Evolutionary conservation across 441 rosid species (phyloP), one percentile per base, ranked within the genome.

Genomic region (Eruca vesicaria): DNA sequence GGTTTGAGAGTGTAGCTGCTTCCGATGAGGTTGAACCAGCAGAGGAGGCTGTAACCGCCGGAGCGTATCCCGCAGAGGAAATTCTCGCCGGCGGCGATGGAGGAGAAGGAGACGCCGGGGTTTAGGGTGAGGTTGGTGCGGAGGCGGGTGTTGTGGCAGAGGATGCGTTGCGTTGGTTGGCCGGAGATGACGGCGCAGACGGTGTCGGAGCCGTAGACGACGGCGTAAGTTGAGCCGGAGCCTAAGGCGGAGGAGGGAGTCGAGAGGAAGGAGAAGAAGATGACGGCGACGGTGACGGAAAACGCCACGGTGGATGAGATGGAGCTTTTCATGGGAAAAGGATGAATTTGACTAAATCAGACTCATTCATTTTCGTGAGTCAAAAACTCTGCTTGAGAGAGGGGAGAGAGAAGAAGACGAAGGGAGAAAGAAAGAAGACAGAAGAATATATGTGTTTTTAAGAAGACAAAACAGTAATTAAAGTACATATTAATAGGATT

Each of bases 11-110:
- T 12, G 57, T 68, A 63, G 53, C 72, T 33, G 53, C 72, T 33
- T 16, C 53, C 43, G 35, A n/a, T n/a, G n/a, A 72, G 21, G 38
- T 86, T 69, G 21, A 87, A 78, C 99, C 99, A 95, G 50, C 99
- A 93, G 35, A 93, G 81, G 60, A 92, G 79, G 63, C 86, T 85
- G 64, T 80, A 78, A 18, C 96, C 97, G n/a, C 93, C 94, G 66
- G 94, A 86, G 19, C 88, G 90, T 52, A 94, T 68, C 57, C 96
- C 98, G 78, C 99, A 94, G 79, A 92, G 82, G 78, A 78, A 80
- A 48, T 57, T 75, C 1, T 69, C 58, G 1, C 99, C 99, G 68
- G 88, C 99, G 48, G 96, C 86, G 72, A 95, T 73, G 3, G 87
- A 56, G 50, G 91, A 86, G 84, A 83, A 95, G 11, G 98, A 88